Evolutionary conservation across 139 green algal species (phyloP), one percentile per base, ranked within the genome.

Genomic region (Mesotaenium endlicherianum): DNA sequence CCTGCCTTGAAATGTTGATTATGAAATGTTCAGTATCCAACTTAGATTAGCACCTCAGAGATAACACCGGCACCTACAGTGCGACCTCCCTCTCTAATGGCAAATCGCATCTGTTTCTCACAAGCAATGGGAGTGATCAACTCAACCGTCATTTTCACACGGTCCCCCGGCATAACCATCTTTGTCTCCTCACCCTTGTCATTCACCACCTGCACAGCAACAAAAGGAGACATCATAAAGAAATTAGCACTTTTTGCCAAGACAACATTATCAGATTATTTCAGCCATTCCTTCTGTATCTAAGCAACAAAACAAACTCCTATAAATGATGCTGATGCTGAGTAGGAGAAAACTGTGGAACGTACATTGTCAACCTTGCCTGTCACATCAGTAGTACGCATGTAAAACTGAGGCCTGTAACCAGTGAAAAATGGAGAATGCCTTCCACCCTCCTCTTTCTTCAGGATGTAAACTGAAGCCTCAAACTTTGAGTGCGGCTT

Each of bases 371-470:
- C 40, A 17, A 99, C 91, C 53, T 89, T 91, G 45, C 95, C 95
- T 40, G 94, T 95, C 6, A 98, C 85, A 87, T 98, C 95, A 38
- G 95, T 96, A 3, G 95, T 98, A 30, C 96, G 89, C 84, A 99
- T 93, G 91, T 97, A 99, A 90, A 99, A 99, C 55, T 90, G 79
- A 38, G 79, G 79, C 53, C 93, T 92, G 92, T 99, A 99, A 87
- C 96, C 97, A 78, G 87, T 91, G 82, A 97, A 97, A 91, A 99
- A 99, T 44, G 96, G 95, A 36, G 92, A 98, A 90, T 99, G 95
- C 36, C 96, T 91, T 16, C 96, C 96, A 39, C 95, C 95, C 93
- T 99, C 96, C 77, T 98, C 95, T 90, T 99, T 98, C 64, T 89
- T 95, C 72, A 99, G 90, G 0, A 93, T 91, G 80, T 98, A 99